phyloP scores from a whole-genome alignment of 75 land plant genomes.

The Ceratopteris richardii region DNA sequence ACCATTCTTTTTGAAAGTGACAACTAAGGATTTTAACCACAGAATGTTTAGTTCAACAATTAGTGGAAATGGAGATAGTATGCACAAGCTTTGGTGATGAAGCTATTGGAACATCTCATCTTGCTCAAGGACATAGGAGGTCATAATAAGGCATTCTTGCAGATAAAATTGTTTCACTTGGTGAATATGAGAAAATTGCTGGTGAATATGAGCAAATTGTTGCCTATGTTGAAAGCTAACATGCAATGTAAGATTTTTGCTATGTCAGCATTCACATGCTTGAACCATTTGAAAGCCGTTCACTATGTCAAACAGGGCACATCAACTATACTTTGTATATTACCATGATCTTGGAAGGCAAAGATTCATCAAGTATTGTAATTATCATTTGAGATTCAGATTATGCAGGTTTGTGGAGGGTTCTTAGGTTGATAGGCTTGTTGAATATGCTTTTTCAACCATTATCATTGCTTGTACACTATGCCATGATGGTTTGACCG shows the following conservation, averaged over 20 bases:
- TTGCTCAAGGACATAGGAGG: slow-evolving; percentile 16
- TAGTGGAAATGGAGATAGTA: slow-evolving; percentile 6
- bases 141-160: slow-evolving; percentile 22
- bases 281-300: too few relatives aligned
- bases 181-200: slow-evolving; percentile 19
- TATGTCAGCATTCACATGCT: too few relatives aligned
- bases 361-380: not conserved
- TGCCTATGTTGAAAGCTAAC: slow-evolving; percentile 27
- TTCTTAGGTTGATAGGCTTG: too few relatives aligned
- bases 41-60: not conserved
- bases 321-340: not conserved
- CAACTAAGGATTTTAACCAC: not conserved
- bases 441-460: too few relatives aligned
- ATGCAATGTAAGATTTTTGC: slow-evolving; percentile 1
- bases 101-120: slow-evolving; percentile 16
- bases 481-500: too few relatives aligned
- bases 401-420: not conserved
- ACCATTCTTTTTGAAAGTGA: not conserved
- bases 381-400: not conserved
- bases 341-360: not conserved
- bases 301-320: too few relatives aligned
- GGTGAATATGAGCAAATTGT: too few relatives aligned
- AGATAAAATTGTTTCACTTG: slow-evolving; percentile 17
- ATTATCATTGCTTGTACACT: too few relatives aligned
- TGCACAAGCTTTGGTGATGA: slow-evolving; percentile 24